Percentiles rank a stretch among this genome's conserved stretches.
These are phyloP conservation scores for Fraxinus greggii DNA, from an alignment of 305 asterid species.

Conservation along the genomic window DNA sequence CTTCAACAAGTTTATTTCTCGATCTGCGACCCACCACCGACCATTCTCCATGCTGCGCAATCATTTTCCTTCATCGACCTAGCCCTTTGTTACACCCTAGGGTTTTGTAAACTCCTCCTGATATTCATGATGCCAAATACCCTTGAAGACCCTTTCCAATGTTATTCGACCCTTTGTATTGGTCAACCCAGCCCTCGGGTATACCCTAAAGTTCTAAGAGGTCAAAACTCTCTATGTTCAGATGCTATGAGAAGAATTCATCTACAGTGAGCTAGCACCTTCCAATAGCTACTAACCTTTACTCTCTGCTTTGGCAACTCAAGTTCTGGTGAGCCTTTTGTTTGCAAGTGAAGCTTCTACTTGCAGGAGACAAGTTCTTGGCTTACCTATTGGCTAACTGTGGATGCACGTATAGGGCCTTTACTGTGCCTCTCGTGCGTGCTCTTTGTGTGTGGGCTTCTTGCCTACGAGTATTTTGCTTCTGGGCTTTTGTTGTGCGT, in stretches of 20 bases:
- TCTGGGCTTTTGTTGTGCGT: neutral
- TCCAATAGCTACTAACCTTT: neutral
- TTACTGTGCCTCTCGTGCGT: too few relatives aligned
- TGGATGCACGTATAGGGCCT: too few relatives aligned
- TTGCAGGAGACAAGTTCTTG: neutral
- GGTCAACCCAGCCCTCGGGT: neutral
- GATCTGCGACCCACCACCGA: too few relatives aligned
- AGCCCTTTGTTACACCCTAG: neutral
- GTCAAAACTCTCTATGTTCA: neutral
- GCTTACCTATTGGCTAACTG: neutral
- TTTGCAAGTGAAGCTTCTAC: neutral
- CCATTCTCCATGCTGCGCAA: neutral
- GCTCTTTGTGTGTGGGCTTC: too few relatives aligned
- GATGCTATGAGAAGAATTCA: neutral
- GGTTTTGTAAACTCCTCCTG: neutral
- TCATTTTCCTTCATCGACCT: neutral
- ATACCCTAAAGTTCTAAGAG: too few relatives aligned
- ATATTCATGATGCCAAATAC: neutral
- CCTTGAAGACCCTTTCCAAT: neutral
- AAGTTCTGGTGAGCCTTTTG: neutral
- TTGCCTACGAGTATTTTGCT: too few relatives aligned
- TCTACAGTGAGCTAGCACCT: neutral
- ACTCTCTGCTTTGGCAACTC: neutral
- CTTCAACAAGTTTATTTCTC: too few relatives aligned
- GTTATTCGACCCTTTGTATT: neutral